Evolutionary conservation across 2,329 filamentous ascomycete genomes (phyloP).

Genomic region (Alternaria metachromatica): DNA sequence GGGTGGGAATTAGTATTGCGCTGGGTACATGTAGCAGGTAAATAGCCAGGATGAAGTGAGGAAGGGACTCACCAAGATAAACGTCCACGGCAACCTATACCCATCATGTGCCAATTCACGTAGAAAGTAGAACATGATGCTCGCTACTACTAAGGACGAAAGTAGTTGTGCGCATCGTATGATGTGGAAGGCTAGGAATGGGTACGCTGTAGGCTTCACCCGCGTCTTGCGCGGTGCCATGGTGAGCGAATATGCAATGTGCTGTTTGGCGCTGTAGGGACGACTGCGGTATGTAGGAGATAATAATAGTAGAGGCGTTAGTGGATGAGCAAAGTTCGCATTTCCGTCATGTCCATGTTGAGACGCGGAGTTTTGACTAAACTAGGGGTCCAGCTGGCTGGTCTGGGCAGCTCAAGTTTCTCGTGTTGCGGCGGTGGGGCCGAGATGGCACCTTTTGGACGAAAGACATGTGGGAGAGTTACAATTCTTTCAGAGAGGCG

Average conservation of each 20-base stretch:
- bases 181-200: slow-evolving; percentile 52
- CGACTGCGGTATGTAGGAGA: neutral
- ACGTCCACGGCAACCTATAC: slow-evolving; percentile 65
- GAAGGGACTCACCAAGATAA: slow-evolving; percentile 59
- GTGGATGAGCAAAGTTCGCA: neutral
- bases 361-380: neutral
- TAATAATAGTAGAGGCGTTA: neutral
- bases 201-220: slow-evolving; percentile 53
- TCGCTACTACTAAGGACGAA: slow-evolving; percentile 57
- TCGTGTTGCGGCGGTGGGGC: neutral
- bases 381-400: neutral
- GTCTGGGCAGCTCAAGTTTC: neutral
- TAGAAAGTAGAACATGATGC: slow-evolving; percentile 63
- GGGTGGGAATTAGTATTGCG: neutral
- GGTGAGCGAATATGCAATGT: neutral
- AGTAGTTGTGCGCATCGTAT: slow-evolving; percentile 52
- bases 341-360: neutral
- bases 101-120: slow-evolving; percentile 60
- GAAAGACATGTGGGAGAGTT: neutral
- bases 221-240: slow-evolving; percentile 29
- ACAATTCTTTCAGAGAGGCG: too few relatives aligned
- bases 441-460: neutral
- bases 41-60: neutral
- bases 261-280: neutral
- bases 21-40: neutral